Evolutionary conservation across 176 grass and related monocot genomes (phyloP).

Genomic region (Triticum monococcum): DNA sequence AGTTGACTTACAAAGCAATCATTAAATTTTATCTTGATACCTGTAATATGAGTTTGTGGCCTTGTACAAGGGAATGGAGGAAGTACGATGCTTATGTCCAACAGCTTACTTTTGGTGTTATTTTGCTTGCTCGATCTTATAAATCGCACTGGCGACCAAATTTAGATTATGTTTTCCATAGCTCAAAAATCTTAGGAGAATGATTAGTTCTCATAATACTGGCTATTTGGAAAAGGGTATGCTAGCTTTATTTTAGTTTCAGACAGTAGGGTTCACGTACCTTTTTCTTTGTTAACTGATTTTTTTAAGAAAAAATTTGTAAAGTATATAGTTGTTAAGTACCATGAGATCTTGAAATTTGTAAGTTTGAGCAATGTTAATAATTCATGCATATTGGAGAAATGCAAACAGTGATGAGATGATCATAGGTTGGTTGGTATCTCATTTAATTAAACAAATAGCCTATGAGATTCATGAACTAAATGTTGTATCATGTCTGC

Average conservation of each 20-base stretch:
- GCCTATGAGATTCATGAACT: slow-evolving; percentile 2
- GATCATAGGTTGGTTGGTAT: background rate
- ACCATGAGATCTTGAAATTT: background rate
- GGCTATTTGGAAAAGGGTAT: slow-evolving; percentile 15
- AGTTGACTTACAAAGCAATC: too few relatives aligned
- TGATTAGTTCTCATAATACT: background rate
- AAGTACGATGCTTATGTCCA: slow-evolving; percentile 2
- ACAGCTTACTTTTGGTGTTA: background rate
- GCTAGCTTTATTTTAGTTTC: background rate
- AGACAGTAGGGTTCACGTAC: background rate
- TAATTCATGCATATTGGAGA: background rate
- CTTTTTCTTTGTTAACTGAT: slow-evolving; percentile 1
- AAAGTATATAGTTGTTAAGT: background rate
- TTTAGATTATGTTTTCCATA: background rate
- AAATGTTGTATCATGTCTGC: background rate
- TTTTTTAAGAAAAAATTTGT: background rate
- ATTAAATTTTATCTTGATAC: too few relatives aligned
- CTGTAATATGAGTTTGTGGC: too few relatives aligned
- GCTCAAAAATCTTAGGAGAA: background rate
- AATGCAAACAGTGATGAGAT: background rate
- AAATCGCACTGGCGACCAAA: background rate
- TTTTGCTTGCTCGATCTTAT: background rate
- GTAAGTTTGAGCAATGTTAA: background rate
- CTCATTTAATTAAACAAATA: background rate
- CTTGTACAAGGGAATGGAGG: too few relatives aligned